phyloP scores from a whole-genome alignment of 768 basidiomycete genomes.

The Lactarius tabidus region DNA sequence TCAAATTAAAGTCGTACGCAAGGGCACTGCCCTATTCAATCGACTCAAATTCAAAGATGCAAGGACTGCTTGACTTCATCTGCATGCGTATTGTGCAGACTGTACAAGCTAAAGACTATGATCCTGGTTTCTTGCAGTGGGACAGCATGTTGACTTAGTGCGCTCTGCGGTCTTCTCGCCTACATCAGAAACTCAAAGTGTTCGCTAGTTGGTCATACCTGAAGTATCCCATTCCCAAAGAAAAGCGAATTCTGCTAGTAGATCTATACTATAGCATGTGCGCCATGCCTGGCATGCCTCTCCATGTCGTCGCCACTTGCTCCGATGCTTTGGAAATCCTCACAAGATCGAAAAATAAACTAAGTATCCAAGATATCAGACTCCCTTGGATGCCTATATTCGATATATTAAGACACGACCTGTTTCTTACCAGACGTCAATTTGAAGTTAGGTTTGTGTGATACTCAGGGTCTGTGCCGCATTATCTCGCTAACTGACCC shows the following conservation, averaged over 20 bases:
- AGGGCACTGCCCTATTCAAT: slow-evolving; percentile 69
- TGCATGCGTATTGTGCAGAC: slow-evolving; percentile 65
- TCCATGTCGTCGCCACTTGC: slow-evolving; percentile 60
- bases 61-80: slow-evolving; percentile 71
- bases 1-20: slow-evolving; percentile 61
- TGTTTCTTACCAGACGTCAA: slow-evolving; percentile 73
- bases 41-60: slow-evolving; percentile 72
- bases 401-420: slow-evolving; percentile 61
- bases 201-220: slow-evolving; percentile 67
- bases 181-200: slow-evolving; percentile 25
- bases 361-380: slow-evolving; percentile 72
- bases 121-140: slow-evolving; percentile 77
- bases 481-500: slow-evolving; percentile 1
- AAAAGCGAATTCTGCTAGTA: slow-evolving; percentile 66
- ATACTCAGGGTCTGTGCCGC: not conserved
- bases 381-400: slow-evolving; percentile 82
- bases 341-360: slow-evolving; percentile 66
- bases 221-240: slow-evolving; percentile 83
- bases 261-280: slow-evolving; percentile 77
- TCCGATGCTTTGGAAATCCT: slow-evolving; percentile 58
- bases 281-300: slow-evolving; percentile 72
- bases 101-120: slow-evolving; percentile 76
- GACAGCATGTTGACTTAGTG: slow-evolving; percentile 72
- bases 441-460: slow-evolving; percentile 69
- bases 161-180: slow-evolving; percentile 32